A percentile compares a stretch with the other conserved stretches of the same genome.
These are phyloP conservation scores for Cymbomonas tetramitiformis DNA, from an alignment of 139 green algal species.

Conservation along the genomic window DNA sequence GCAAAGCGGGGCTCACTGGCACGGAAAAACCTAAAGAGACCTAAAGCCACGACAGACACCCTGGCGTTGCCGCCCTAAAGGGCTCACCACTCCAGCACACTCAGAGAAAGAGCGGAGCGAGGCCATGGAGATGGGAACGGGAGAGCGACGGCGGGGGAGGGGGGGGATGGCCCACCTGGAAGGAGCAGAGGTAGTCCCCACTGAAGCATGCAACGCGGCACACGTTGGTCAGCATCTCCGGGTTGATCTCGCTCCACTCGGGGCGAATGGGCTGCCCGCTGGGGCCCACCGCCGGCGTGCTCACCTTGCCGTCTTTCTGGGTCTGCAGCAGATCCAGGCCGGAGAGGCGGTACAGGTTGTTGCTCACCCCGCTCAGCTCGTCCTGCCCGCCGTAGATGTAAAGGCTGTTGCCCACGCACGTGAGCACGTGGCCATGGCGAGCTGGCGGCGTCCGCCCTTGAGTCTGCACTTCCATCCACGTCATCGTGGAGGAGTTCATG, in stretches of 20 bases:
- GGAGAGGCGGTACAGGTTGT: background rate
- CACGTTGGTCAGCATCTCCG: conserved; percentile 14
- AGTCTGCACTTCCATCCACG: conserved; percentile 39
- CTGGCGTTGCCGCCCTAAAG: no score
- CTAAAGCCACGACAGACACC: no score
- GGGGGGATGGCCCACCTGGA: no score
- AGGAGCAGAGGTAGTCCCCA: no score
- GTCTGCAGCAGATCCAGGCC: conserved; percentile 1
- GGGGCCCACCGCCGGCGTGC: background rate
- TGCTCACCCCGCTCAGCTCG: conserved; percentile 42
- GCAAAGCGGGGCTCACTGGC: no score
- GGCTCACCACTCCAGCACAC: no score
- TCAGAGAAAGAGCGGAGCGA: no score
- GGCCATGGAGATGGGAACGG: no score
- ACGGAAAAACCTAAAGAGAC: no score
- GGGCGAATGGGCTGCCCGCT: background rate
- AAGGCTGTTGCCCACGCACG: conserved; percentile 32
- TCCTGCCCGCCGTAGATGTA: conserved; percentile 61
- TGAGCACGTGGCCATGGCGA: conserved; percentile 42
- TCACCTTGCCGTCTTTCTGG: background rate
- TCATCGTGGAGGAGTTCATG: conserved; percentile 44
- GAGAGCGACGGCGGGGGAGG: no score
- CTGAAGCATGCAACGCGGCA: background rate
- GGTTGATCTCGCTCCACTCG: conserved; percentile 15
- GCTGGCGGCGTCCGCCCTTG: conserved; percentile 38